A percentile compares a stretch with the other conserved stretches of the same genome.
Evolutionary conservation across 2,329 filamentous ascomycete genomes (phyloP).

Genomic region (Claviceps sp.): DNA sequence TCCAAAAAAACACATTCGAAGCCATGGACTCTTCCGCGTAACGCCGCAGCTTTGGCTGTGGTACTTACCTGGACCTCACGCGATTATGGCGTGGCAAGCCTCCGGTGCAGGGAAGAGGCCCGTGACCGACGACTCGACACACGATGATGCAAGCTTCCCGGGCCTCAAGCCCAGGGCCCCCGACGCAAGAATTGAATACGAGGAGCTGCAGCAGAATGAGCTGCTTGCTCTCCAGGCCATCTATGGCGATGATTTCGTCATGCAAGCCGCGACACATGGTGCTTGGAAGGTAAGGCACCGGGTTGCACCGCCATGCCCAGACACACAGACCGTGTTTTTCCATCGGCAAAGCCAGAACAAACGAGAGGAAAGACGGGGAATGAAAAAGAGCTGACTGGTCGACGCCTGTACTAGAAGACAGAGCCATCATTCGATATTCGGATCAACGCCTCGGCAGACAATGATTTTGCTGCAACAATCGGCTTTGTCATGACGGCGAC

Average conservation of each 20-base stretch:
- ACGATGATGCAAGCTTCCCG: constrained; percentile 37
- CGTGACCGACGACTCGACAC: constrained; percentile 24
- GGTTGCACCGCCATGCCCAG: constrained; percentile 5
- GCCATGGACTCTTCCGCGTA: constrained; percentile 35
- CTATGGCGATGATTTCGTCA: constrained; percentile 77
- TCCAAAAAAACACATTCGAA: neutral
- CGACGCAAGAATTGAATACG: constrained; percentile 50
- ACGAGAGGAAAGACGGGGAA: neutral
- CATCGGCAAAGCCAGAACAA: neutral
- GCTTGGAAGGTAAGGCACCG: constrained; percentile 65
- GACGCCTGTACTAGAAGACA: constrained; percentile 43
- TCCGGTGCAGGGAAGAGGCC: constrained; percentile 35
- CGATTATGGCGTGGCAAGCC: constrained; percentile 40
- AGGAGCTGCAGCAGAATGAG: constrained; percentile 78
- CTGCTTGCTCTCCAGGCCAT: constrained; percentile 75
- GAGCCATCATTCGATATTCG: constrained; percentile 73
- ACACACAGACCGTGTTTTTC: neutral
- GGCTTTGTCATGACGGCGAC: constrained; percentile 74
- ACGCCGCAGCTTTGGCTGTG: constrained; percentile 42
- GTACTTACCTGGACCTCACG: constrained; percentile 21
- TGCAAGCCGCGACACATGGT: constrained; percentile 53
- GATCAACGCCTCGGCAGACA: constrained; percentile 60
- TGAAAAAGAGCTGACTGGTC: neutral
- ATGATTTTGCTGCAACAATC: constrained; percentile 58
- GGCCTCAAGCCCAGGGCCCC: constrained; percentile 32